Conservation (phyloP, 495 filamentous ascomycete genomes). For the Margaritispora aquatica region DNA sequence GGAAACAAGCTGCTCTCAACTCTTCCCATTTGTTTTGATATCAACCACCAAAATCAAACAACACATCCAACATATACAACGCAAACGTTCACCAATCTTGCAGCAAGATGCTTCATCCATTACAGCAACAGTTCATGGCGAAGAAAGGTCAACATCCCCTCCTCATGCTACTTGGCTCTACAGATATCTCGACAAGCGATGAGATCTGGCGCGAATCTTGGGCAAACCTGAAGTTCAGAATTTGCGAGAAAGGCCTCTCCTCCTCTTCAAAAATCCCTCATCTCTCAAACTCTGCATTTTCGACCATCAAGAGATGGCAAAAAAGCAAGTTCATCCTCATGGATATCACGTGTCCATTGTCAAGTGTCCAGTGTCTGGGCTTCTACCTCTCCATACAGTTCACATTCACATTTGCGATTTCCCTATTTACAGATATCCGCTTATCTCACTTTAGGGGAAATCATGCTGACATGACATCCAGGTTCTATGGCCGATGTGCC, state of each 20-base stretch:
- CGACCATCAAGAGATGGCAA: background rate
- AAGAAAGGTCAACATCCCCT: background rate
- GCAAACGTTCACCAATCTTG: background rate
- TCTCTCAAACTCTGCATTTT: background rate
- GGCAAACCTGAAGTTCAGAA: background rate
- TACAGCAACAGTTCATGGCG: background rate
- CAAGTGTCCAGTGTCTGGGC: conserved; percentile 13
- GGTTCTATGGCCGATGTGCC: conserved; percentile 72
- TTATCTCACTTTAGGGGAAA: background rate
- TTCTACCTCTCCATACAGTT: background rate
- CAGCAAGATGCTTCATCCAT: conserved; percentile 1
- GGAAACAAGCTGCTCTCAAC: too few relatives aligned
- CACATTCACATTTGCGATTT: too few relatives aligned
- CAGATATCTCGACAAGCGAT: too few relatives aligned
- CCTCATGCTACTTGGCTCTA: too few relatives aligned
- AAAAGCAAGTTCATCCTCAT: conserved; percentile 20
- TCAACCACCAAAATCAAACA: too few relatives aligned
- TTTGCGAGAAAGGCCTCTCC: background rate
- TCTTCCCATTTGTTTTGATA: background rate
- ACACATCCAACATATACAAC: too few relatives aligned
- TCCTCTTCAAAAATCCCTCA: too few relatives aligned
- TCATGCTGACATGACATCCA: conserved; percentile 15
- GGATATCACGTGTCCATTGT: conserved; percentile 15
- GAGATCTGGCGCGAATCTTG: too few relatives aligned
- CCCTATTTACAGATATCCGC: background rate